Base-by-base conservation (phyloP, 73 alveolate species). In the Paramecium caudatum region DNA sequence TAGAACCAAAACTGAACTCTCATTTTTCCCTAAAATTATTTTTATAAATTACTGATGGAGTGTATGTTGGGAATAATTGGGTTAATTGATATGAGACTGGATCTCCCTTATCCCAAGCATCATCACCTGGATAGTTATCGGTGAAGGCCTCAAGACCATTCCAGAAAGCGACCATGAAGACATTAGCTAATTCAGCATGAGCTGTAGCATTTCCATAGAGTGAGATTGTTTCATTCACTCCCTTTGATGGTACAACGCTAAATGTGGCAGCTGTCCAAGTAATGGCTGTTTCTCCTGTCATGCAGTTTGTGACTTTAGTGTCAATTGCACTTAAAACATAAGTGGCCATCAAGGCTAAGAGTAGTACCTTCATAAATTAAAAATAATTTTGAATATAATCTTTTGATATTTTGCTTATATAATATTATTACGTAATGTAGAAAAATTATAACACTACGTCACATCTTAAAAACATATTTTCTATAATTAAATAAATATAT, bases 171-270 rank as follows among this genome's bases (percentile, higher is more conserved):
- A 9, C 19, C 12, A 74, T 21, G 5, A 41, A 10, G 0, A 74
- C 69, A 12, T 74, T 74, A 10, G 23, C 34, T 37, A 74, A 41
- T 74, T 74, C 88, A 45, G 5, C 68, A 74, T 74, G 88, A 41
- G 23, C 69, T 16, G 36, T 41, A 6, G 88, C 88, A 10, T 63
- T 74, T 37, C 88, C 88, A 45, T 74, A 74, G 21, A 74, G 39
- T 2, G 88, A 41, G 0, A 74, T 74, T 15, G 88, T 74, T 45
- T 74, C 88, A 74, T 74, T 68, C 13, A 74, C 88, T 12, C 88
- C 88, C 10, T 74, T 74, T 21, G 17, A 8, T 74, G 88, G 88
- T 45, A 41, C 17, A 21, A 74, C 88, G 32, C 69, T 41, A n/a
- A 39, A 74, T 36, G 88, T 74, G 15, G 88, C 88, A 41, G 17